Evolutionary conservation across 345 rosid genomes (phyloP).

Genomic region (Salix arbutifolia): DNA sequence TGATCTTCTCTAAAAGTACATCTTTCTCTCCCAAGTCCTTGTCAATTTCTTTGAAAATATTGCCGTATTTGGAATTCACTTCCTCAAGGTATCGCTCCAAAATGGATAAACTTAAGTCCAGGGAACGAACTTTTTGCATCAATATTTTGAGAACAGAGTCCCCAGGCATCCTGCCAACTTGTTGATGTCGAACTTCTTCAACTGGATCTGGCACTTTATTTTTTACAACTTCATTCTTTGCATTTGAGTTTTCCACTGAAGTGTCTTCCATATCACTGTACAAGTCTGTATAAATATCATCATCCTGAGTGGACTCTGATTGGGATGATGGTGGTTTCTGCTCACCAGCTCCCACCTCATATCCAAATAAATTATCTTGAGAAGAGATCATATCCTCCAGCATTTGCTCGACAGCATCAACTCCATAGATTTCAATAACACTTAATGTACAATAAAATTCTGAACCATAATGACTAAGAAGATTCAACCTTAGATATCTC

Average conservation of each 20-base stretch:
- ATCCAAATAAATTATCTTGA: conserved; percentile 42
- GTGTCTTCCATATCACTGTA: conserved; percentile 34
- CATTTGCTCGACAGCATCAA: conserved; percentile 93
- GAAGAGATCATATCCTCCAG: conserved; percentile 81
- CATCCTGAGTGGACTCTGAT: conserved; percentile 33
- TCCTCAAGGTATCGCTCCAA: conserved; percentile 87
- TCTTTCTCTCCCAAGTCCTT: conserved; percentile 57
- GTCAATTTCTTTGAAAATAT: conserved; percentile 69
- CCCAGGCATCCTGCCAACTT: conserved; percentile 87
- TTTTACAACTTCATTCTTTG: conserved; percentile 36
- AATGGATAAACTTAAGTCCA: conserved; percentile 76
- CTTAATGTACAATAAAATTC: conserved; percentile 97
- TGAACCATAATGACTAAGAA: conserved; percentile 71
- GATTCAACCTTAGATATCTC: conserved; percentile 72
- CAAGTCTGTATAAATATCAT: conserved; percentile 29
- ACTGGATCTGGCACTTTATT: conserved; percentile 39
- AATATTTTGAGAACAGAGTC: conserved; percentile 85
- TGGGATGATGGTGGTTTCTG: conserved; percentile 33
- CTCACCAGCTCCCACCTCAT: conserved; percentile 39
- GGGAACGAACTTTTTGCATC: conserved; percentile 84
- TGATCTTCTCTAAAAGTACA: conserved; percentile 40
- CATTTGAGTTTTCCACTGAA: conserved; percentile 28
- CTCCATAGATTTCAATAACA: conserved; percentile 76
- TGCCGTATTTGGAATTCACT: conserved; percentile 61
- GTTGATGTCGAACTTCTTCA: conserved; percentile 71